phyloP scores from a whole-genome alignment of 805 yeast genomes.

The Saturnispora besseyi region DNA sequence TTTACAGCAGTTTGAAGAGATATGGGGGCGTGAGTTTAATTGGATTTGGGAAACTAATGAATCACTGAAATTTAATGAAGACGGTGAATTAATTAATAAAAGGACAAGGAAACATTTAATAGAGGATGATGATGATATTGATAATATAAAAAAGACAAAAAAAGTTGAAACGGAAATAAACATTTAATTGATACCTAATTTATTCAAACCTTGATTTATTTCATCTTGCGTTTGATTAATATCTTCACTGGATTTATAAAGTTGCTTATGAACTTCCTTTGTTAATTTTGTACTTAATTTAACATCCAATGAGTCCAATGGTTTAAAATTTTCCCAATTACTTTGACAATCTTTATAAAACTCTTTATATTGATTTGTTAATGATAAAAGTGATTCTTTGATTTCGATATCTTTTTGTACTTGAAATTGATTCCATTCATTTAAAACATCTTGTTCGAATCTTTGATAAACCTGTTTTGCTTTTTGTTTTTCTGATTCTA shows the following conservation, averaged over 20 bases:
- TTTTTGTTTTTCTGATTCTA: constrained; percentile 36
- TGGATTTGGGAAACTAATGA: constrained; percentile 19
- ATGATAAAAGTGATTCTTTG: constrained; percentile 55
- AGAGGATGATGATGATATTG: neutral
- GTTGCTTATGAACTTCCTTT: constrained; percentile 11
- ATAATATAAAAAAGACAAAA: neutral
- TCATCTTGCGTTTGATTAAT: constrained; percentile 21
- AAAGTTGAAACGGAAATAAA: neutral
- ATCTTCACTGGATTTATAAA: constrained; percentile 18
- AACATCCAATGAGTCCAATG: constrained; percentile 26
- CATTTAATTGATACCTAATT: constrained; percentile 8
- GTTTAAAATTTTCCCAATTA: constrained; percentile 40
- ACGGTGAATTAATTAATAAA: constrained; percentile 6
- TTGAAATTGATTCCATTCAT: constrained; percentile 62
- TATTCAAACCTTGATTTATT: constrained; percentile 13
- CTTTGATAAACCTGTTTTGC: constrained; percentile 39
- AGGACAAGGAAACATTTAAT: neutral
- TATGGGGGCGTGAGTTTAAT: constrained; percentile 38
- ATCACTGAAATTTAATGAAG: constrained; percentile 19
- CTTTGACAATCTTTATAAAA: constrained; percentile 62
- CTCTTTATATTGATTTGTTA: constrained; percentile 68
- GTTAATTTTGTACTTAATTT: constrained; percentile 8
- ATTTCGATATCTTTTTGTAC: constrained; percentile 70
- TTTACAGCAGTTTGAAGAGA: constrained; percentile 37
- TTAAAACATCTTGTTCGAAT: constrained; percentile 37